phyloP scores from a whole-genome alignment of 805 yeast genomes.

The Kodamaea lidongshanica region DNA sequence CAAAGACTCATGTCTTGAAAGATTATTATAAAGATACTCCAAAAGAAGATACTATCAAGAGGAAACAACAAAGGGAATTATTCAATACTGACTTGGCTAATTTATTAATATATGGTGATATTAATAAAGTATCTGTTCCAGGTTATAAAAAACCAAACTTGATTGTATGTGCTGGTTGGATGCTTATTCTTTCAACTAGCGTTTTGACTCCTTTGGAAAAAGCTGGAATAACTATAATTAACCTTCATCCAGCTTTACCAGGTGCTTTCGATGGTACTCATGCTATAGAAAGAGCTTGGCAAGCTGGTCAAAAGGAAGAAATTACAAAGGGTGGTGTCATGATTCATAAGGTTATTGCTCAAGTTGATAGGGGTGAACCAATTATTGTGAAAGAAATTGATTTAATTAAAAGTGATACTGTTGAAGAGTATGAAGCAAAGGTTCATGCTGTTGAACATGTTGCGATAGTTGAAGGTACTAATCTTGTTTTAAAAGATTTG shows the following conservation, averaged over 20 bases:
- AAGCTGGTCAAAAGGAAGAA: slow-evolving; percentile 84
- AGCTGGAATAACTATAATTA: slow-evolving; percentile 71
- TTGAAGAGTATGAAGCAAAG: slow-evolving; percentile 74
- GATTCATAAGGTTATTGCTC: slow-evolving; percentile 95
- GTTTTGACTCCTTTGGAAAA: slow-evolving; percentile 62
- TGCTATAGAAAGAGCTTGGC: slow-evolving; percentile 95
- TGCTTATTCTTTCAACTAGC: slow-evolving; percentile 78
- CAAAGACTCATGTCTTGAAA: slow-evolving; percentile 64
- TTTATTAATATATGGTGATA: slow-evolving; percentile 48
- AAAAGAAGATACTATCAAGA: slow-evolving; percentile 54
- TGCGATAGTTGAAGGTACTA: slow-evolving; percentile 91
- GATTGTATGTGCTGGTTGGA: slow-evolving; percentile 98
- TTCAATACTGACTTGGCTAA: slow-evolving; percentile 79
- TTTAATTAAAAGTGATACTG: slow-evolving; percentile 62
- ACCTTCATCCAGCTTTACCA: slow-evolving; percentile 94
- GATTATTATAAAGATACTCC: slow-evolving; percentile 69
- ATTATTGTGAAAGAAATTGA: slow-evolving; percentile 73
- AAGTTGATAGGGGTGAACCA: slow-evolving; percentile 92
- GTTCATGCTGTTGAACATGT: slow-evolving; percentile 81
- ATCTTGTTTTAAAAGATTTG: slow-evolving; percentile 45
- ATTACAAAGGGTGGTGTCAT: slow-evolving; percentile 80
- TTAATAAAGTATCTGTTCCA: slow-evolving; percentile 21
- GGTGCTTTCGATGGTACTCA: slow-evolving; percentile 96
- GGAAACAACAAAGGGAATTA: slow-evolving; percentile 55
- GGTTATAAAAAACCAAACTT: slow-evolving; percentile 61